Percentiles rank a stretch among this genome's conserved stretches.
Evolutionary conservation across 106 monocot genomes (phyloP).

Genomic region (Dioscorea zingiberensis): DNA sequence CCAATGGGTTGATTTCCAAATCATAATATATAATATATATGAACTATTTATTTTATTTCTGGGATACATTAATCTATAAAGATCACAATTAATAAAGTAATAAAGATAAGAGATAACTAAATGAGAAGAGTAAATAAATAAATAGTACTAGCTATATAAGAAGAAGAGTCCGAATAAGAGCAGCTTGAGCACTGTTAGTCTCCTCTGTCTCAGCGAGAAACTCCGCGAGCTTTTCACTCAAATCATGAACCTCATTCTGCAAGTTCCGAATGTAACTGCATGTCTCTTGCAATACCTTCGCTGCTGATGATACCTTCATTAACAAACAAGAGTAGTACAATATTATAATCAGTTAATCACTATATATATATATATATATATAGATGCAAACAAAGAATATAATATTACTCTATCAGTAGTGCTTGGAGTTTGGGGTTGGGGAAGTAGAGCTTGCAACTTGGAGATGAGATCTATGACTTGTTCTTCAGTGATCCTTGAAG

Average conservation of each 20-base stretch:
- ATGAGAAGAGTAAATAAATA: too few species aligned
- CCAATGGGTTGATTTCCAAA: too few species aligned
- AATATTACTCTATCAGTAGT: slow-evolving; percentile 39
- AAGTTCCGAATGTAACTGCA: slow-evolving; percentile 45
- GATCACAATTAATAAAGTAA: too few species aligned
- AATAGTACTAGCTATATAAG: too few species aligned
- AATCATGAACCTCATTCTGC: slow-evolving; percentile 38
- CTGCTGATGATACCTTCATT: slow-evolving; percentile 31
- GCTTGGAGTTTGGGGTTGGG: slow-evolving; percentile 25
- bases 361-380: slow-evolving; percentile 1
- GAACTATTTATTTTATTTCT: too few species aligned
- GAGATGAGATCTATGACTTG: slow-evolving; percentile 70
- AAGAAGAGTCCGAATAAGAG: slow-evolving; percentile 35
- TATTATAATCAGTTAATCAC: background rate
- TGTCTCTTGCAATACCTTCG: slow-evolving; percentile 45
- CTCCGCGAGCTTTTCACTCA: slow-evolving; percentile 50
- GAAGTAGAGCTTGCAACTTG: slow-evolving; percentile 60
- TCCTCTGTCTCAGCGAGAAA: slow-evolving; percentile 29
- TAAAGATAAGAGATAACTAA: too few species aligned
- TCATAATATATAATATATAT: too few species aligned
- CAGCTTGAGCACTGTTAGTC: slow-evolving; percentile 38
- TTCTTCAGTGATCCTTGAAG: slow-evolving; percentile 56
- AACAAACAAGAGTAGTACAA: background rate
- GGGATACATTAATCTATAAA: too few species aligned
- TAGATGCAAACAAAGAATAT: background rate